A percentile compares a stretch with the other conserved stretches of the same genome.
phyloP scores from a whole-genome alignment of 345 rosid species.

The Aurinia saxatilis region DNA sequence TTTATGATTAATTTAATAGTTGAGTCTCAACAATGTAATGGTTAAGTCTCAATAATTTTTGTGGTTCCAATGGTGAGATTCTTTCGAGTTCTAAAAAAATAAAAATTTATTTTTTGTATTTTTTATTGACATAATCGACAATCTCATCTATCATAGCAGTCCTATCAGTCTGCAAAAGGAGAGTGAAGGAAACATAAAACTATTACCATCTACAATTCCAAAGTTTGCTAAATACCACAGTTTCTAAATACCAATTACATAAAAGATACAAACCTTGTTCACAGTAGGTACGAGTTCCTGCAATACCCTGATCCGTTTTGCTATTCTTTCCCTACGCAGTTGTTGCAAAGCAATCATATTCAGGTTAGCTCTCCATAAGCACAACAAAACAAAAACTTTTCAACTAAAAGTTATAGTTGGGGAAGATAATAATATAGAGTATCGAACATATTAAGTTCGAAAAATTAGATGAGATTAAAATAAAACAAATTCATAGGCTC shows the following conservation, averaged over 20 bases:
- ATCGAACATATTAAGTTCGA: slow-evolving; percentile 13
- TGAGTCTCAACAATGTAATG: no score
- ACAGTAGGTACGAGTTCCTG: slow-evolving; percentile 99
- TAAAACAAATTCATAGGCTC: no score
- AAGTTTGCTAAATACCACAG: neutral
- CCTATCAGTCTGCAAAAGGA: slow-evolving; percentile 64
- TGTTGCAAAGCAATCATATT: slow-evolving; percentile 29
- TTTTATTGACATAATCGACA: slow-evolving; percentile 98
- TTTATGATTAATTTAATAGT: no score
- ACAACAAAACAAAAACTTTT: neutral
- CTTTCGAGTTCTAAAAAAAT: no score
- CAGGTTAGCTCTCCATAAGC: neutral
- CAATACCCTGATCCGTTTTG: slow-evolving; percentile 92
- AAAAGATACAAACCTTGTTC: slow-evolving; percentile 60
- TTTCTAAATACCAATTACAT: neutral
- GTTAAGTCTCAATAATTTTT: no score
- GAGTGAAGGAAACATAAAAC: neutral
- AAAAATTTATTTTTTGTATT: no score
- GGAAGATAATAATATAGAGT: neutral
- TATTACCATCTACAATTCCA: neutral
- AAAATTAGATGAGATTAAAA: no score
- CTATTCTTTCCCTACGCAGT: slow-evolving; percentile 95
- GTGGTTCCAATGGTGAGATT: no score
- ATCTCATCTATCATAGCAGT: slow-evolving; percentile 99
- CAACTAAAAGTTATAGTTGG: neutral